Conservation (phyloP, 352 stramenopile species). For the Phytophthora brassicae region DNA sequence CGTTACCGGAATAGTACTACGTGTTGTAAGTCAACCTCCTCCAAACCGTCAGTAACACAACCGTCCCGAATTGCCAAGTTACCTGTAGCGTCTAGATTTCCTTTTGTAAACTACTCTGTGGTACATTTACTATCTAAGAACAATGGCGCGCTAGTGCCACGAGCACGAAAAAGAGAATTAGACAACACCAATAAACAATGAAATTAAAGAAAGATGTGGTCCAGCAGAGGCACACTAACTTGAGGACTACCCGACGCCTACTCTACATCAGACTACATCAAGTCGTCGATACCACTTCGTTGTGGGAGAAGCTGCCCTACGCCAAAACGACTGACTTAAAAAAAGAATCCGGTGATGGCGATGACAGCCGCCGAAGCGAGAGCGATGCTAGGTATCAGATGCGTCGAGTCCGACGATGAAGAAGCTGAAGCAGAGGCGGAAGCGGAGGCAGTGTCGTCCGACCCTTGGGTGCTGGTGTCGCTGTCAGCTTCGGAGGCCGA, state of each 20-base stretch:
- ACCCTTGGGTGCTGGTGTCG: background rate
- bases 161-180: background rate
- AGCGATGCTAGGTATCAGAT: slow-evolving; percentile 22
- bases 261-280: slow-evolving; percentile 26
- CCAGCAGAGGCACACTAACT: slow-evolving; percentile 24
- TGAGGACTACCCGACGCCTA: slow-evolving; percentile 22
- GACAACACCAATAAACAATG: slow-evolving; percentile 24
- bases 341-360: slow-evolving; percentile 31
- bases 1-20: too few species aligned
- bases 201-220: slow-evolving; percentile 21
- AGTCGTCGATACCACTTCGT: slow-evolving; percentile 28
- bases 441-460: slow-evolving; percentile 15
- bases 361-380: slow-evolving; percentile 19
- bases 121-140: too few species aligned
- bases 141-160: too few species aligned
- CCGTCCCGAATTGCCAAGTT: too few species aligned
- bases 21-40: too few species aligned
- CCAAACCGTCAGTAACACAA: too few species aligned
- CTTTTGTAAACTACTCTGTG: too few species aligned
- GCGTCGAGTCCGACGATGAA: slow-evolving; percentile 21
- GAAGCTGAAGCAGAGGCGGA: slow-evolving; percentile 21
- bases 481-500: slow-evolving; percentile 11
- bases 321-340: slow-evolving; percentile 22
- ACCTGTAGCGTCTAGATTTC: too few species aligned
- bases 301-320: slow-evolving; percentile 19